A percentile compares a stretch with the other conserved stretches of the same genome.
Evolutionary conservation across 2,329 filamentous ascomycete species (phyloP).

Genomic region (Clonostachys sp.): DNA sequence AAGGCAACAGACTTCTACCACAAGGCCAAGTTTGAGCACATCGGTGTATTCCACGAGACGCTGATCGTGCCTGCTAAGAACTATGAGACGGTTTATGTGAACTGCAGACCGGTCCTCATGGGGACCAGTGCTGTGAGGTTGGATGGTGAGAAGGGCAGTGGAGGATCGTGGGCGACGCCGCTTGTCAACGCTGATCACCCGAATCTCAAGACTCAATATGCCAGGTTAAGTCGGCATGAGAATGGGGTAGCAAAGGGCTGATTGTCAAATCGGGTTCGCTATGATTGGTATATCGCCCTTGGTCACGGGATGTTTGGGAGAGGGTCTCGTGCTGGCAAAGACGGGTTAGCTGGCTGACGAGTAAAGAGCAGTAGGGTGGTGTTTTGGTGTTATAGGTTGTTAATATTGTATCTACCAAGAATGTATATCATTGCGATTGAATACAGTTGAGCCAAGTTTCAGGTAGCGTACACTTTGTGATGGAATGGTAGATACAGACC

Average conservation of each 20-base stretch:
- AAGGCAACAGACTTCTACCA: constrained; percentile 49
- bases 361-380: too few species aligned
- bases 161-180: constrained; percentile 1
- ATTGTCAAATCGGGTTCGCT: too few species aligned
- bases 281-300: too few species aligned
- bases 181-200: constrained; percentile 23
- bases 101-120: constrained; percentile 31
- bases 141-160: neutral
- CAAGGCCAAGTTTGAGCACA: constrained; percentile 26
- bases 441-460: too few species aligned
- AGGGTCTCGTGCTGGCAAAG: too few species aligned
- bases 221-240: constrained; percentile 19
- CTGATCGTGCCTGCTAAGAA: constrained; percentile 35
- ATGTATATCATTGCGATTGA: too few species aligned
- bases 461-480: too few species aligned
- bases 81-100: constrained; percentile 48
- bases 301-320: too few species aligned
- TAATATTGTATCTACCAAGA: too few species aligned
- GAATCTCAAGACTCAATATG: constrained; percentile 24
- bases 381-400: too few species aligned
- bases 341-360: too few species aligned
- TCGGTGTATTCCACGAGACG: constrained; percentile 51
- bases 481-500: too few species aligned
- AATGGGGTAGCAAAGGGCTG: constrained; percentile 4
- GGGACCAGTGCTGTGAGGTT: constrained; percentile 9